Evolutionary conservation across 176 grass and related monocot genomes (phyloP).

Genomic region (Carex cristatella): DNA sequence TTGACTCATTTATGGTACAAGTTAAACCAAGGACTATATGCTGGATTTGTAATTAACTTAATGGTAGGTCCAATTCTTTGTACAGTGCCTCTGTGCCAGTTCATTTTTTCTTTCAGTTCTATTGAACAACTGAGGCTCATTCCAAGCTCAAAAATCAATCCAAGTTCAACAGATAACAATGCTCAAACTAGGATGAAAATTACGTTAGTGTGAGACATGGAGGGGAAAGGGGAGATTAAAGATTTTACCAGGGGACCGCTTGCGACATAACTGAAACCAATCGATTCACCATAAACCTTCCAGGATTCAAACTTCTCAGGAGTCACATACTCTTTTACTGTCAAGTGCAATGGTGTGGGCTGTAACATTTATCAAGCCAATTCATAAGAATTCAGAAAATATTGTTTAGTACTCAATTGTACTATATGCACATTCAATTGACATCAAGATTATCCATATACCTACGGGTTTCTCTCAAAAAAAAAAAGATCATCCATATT

Average conservation of each 20-base stretch:
- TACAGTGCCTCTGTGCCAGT: not conserved
- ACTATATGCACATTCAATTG: not conserved
- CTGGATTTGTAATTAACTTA: not conserved
- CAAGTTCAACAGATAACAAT: not conserved
- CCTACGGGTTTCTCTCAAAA: too few species aligned
- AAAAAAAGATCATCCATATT: too few species aligned
- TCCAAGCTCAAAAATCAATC: not conserved
- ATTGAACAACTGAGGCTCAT: not conserved
- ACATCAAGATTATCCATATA: not conserved
- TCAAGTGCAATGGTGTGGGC: slow-evolving; percentile 82
- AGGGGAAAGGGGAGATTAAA: not conserved
- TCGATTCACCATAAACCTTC: slow-evolving; percentile 82
- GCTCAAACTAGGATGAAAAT: not conserved
- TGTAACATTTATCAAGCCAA: slow-evolving; percentile 30
- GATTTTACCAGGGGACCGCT: slow-evolving; percentile 85
- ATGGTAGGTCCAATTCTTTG: not conserved
- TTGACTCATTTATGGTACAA: not conserved
- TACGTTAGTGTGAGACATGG: not conserved
- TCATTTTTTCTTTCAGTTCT: not conserved
- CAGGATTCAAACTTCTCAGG: slow-evolving; percentile 89
- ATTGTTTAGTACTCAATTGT: not conserved
- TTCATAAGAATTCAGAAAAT: not conserved
- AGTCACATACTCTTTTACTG: slow-evolving; percentile 82
- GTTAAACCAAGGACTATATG: not conserved
- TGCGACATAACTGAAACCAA: slow-evolving; percentile 80